Percentiles rank a stretch among this genome's conserved stretches.
phyloP scores from a whole-genome alignment of 192 early-diverging fungal genomes.

The Dimargaris cristalligena region DNA sequence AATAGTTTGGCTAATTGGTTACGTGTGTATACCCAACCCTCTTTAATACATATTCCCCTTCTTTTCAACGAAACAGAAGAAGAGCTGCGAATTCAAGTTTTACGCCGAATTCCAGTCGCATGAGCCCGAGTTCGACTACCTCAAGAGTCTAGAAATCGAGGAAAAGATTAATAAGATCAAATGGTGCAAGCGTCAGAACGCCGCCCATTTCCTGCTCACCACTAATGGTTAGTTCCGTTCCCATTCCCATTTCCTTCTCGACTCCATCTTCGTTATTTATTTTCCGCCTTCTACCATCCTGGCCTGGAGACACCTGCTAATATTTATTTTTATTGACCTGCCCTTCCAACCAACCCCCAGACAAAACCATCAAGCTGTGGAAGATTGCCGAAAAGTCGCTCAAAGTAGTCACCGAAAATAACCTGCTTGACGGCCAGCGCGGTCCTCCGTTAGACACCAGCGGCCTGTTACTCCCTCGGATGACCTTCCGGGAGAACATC shows the following conservation, averaged over 20 bases:
- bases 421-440: constrained; percentile 51
- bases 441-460: constrained; percentile 25
- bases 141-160: constrained; percentile 98
- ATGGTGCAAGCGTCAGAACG: constrained; percentile 93
- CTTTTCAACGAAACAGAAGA: constrained; percentile 49
- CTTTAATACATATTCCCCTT: too few species aligned
- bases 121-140: constrained; percentile 98
- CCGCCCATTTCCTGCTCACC: constrained; percentile 89
- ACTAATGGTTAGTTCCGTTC: constrained; percentile 58
- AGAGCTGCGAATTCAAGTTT: constrained; percentile 99
- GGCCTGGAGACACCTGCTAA: too few species aligned
- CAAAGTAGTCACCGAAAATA: constrained; percentile 87
- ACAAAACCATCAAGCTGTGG: constrained; percentile 99
- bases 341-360: constrained; percentile 21
- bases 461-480: constrained; percentile 58
- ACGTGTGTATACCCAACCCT: too few species aligned
- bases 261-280: too few species aligned
- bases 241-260: too few species aligned
- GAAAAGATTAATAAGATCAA: constrained; percentile 99
- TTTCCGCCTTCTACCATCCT: constrained; percentile 6
- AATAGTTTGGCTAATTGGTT: too few species aligned
- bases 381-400: constrained; percentile 97
- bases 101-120: constrained; percentile 99
- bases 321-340: not conserved
- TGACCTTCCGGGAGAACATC: constrained; percentile 89